Base-by-base conservation (phyloP, 106 monocot species). In the Apostasia shenzhenica region DNA sequence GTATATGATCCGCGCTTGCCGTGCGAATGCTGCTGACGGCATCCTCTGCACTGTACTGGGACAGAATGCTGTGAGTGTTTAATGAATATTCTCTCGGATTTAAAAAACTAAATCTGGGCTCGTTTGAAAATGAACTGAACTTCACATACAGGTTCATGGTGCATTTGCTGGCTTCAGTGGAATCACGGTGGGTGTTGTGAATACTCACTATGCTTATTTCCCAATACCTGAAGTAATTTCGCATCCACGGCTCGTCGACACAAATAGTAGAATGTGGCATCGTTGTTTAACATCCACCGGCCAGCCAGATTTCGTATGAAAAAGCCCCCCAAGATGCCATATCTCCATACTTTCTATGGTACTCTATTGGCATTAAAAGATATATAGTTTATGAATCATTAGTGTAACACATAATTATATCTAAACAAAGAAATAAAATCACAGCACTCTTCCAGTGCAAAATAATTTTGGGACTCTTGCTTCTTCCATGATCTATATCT, bases 1-100 rank as follows among this genome's bases (percentile, higher is more conserved):
- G 4, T 94, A 94, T 57, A 91, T 94, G 94, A 81, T 94, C 46
- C 78, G 94, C 45, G 91, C 94, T 14, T 78, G 80, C 45, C 87
- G 94, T 26, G 94, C 94, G 57, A 94, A 94, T 85, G 94, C 94
- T 54, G 91, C 94, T 53, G 94, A 94, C 57, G 94, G 78, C 3
- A 90, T 94, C 66, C 91, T 94, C 9, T 94, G 94, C 91, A 94
- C 94, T 26, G 88, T 94, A 40, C 85, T 94, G 26, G 94, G 94
- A 48, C 94, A 94, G 52, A 94, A 94, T 76, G 94, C 94, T 49
- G 94, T 94, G 85, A 81, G 79, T 11, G 59, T 61, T 2, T 63
- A 10, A 45, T 70, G 13, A 60, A 60, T 7, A 41, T 42, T 2
- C 42, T 41, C n/a, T 0, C 0, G 26, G 26, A 26, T 26, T 26